These are phyloP conservation scores for Wickerhamomyces bisporus DNA, from an alignment of 805 yeast species.

Conservation along the genomic window DNA sequence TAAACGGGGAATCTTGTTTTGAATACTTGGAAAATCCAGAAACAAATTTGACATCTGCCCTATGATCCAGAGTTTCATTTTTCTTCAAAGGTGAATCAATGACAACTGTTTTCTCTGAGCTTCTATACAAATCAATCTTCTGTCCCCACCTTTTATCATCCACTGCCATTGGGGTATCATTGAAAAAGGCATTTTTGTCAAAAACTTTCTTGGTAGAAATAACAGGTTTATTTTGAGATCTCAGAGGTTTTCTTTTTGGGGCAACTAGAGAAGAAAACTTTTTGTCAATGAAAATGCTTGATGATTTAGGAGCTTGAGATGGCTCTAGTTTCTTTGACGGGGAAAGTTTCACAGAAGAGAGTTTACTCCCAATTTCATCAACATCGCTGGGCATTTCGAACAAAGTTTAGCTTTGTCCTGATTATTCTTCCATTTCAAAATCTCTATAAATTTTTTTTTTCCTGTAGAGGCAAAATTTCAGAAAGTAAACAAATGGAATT, in stretches of 20 bases:
- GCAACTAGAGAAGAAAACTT: constrained; percentile 14
- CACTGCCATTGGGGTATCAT: constrained; percentile 17
- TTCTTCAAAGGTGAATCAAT: constrained; percentile 9
- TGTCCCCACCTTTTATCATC: constrained; percentile 21
- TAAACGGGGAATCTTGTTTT: constrained; percentile 17
- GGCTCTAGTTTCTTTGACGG: constrained; percentile 11
- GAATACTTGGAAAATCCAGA: constrained; percentile 17
- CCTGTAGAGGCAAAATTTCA: background rate
- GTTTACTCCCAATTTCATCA: background rate
- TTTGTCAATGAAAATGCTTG: constrained; percentile 18
- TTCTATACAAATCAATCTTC: constrained; percentile 6
- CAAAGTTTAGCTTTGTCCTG: no score
- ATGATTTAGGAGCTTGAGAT: constrained; percentile 11
- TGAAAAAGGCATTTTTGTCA: constrained; percentile 14
- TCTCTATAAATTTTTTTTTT: background rate
- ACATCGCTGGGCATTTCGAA: background rate
- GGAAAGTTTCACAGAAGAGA: constrained; percentile 7
- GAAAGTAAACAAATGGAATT: no score
- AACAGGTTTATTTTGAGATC: background rate
- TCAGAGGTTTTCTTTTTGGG: constrained; percentile 6
- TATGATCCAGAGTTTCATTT: constrained; percentile 5
- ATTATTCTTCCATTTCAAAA: background rate
- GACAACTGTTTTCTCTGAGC: constrained; percentile 1
- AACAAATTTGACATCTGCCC: constrained; percentile 7
- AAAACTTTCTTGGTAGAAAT: constrained; percentile 6